A percentile compares a stretch with the other conserved stretches of the same genome.
Evolutionary conservation across 192 early-diverging fungal species (phyloP).

Genomic region (Radiomyces spectabilis): DNA sequence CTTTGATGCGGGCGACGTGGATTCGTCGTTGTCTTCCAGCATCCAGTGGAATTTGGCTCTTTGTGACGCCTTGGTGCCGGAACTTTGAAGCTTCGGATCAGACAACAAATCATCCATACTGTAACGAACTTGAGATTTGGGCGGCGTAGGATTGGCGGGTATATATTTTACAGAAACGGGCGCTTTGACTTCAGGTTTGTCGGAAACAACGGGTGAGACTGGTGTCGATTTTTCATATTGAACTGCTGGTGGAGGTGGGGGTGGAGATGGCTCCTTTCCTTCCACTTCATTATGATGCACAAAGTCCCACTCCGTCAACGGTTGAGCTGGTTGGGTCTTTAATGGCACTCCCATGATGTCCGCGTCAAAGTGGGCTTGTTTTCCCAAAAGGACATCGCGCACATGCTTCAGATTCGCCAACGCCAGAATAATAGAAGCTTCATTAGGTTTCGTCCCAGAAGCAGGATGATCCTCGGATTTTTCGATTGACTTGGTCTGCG

Average conservation of each 20-base stretch:
- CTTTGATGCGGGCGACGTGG: not conserved
- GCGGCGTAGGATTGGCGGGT: conserved; percentile 12
- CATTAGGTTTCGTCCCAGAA: conserved; percentile 20
- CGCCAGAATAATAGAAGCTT: conserved; percentile 28
- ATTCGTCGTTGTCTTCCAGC: not conserved
- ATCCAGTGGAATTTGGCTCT: conserved; percentile 24
- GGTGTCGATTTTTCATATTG: not conserved
- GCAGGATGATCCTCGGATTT: conserved; percentile 2
- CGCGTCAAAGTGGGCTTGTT: conserved; percentile 32
- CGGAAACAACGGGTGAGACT: not conserved
- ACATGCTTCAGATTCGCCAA: conserved; percentile 46
- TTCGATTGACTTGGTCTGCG: conserved; percentile 1
- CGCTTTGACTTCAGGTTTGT: not conserved
- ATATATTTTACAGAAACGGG: not conserved
- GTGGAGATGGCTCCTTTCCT: not conserved
- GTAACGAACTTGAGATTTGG: conserved; percentile 15
- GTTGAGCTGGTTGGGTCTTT: not conserved
- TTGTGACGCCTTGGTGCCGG: not conserved
- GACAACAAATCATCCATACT: conserved; percentile 24
- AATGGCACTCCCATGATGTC: not conserved
- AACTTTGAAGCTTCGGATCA: conserved; percentile 8
- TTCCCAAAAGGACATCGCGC: conserved; percentile 40
- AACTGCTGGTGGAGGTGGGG: not conserved
- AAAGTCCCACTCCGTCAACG: conserved; percentile 2
- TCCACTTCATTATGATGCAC: not conserved